Evolutionary conservation across 176 grass and related monocot species (phyloP), one percentile per base, ranked within the genome.

Genomic region (Chrysopogon serrulatus): DNA sequence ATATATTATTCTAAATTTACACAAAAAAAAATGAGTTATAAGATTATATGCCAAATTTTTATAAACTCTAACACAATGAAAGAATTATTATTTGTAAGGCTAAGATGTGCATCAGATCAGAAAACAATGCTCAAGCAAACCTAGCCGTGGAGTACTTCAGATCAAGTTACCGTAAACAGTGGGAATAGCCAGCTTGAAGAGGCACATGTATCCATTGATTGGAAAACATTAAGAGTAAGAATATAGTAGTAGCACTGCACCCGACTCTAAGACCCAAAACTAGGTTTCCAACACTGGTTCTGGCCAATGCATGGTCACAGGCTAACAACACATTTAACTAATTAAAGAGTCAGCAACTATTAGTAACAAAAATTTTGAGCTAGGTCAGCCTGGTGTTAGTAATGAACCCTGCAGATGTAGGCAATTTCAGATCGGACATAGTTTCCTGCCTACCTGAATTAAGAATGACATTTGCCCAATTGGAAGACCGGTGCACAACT

Each of bases 401-500:
- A 42, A 67, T 16, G 19, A 84, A 68, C 31, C 77, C 54, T 57
- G 41, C 89, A 48, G 76, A 56, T 12, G 80, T 81, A 35, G 81
- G 85, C n/a, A 56, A 65, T 31, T 26, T 85, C 57, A 72, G 82
- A 82, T 88, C 78, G 13, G 57, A 45, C 10, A 28, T 44, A 14
- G 78, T 86, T 63, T 78, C 87, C 63, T 30, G 67, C 28, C 71
- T 61, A 23, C 54, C 30, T 24, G 80, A 91, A 47, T 72, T 66
- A 13, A 90, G 76, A 28, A 88, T 90, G 62, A 87, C 70, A 70
- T 81, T 90, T 10, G 94, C 51, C 94, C 94, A 96, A 26, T 96
- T 96, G 27, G 94, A 90, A 17, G 94, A 93, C 30, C 94, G 84
- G 80, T 96, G 94, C 10, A 96, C 83, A 37, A 96, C 93, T 43